These are phyloP conservation scores for Starmerella asiatica DNA, from an alignment of 805 yeast species.

Conservation along the genomic window DNA sequence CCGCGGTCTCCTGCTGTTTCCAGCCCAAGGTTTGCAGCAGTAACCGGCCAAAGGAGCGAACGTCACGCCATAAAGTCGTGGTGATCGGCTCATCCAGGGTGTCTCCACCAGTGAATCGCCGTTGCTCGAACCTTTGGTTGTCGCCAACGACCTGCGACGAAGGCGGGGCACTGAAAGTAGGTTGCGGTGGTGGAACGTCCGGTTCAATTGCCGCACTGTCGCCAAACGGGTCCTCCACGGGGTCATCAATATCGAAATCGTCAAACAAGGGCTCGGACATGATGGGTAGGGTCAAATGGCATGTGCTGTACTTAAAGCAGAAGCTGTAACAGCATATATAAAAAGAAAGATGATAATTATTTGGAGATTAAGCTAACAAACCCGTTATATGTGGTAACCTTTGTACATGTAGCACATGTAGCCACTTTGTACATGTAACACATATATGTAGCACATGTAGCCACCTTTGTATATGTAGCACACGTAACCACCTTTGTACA, in stretches of 20 bases:
- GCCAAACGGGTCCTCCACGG: not conserved
- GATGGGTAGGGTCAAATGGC: not conserved
- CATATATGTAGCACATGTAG: no score
- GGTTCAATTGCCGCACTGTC: slow-evolving; percentile 20
- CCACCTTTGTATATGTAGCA: no score
- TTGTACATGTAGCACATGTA: no score
- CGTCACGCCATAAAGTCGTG: slow-evolving; percentile 39
- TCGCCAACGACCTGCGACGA: slow-evolving; percentile 15
- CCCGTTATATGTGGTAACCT: no score
- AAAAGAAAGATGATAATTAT: no score
- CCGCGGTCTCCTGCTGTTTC: slow-evolving; percentile 12
- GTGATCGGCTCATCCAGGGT: slow-evolving; percentile 59
- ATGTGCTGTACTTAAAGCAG: not conserved
- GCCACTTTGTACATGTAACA: no score
- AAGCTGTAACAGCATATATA: not conserved
- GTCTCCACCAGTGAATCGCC: slow-evolving; percentile 53
- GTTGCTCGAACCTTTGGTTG: slow-evolving; percentile 31
- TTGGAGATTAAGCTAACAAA: no score
- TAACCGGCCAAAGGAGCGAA: slow-evolving; percentile 33
- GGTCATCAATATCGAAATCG: slow-evolving; percentile 19
- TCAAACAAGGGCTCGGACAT: slow-evolving; percentile 2
- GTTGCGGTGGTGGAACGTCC: slow-evolving; percentile 12
- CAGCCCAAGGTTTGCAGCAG: slow-evolving; percentile 36
- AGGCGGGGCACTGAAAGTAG: slow-evolving; percentile 10
- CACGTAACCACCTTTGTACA: no score